Evolutionary conservation across 805 yeast species (phyloP).

Genomic region (Blastobotrys peoriensis): DNA sequence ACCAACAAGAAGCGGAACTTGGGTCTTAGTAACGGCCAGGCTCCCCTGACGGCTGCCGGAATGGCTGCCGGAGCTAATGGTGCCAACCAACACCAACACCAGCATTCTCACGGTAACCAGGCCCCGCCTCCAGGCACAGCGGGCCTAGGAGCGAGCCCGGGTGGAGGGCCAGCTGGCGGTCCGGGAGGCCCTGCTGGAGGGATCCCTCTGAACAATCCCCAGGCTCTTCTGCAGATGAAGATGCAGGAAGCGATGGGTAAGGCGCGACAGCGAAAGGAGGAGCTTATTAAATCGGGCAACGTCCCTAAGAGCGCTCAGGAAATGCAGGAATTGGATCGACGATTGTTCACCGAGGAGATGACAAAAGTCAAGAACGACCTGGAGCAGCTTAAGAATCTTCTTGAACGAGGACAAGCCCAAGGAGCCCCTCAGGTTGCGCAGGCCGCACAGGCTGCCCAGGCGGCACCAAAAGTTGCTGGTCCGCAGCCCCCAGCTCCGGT

Average conservation of each 20-base stretch:
- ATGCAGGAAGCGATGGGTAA: constrained; percentile 15
- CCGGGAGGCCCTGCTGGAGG: constrained; percentile 3
- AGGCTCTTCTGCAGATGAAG: constrained; percentile 7
- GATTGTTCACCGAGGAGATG: constrained; percentile 21
- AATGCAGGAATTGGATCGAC: constrained; percentile 14
- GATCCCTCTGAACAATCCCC: constrained; percentile 7
- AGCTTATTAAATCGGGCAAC: constrained; percentile 12
- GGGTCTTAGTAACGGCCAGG: constrained; percentile 2
- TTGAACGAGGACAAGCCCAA: not conserved
- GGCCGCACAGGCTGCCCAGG: too few relatives aligned
- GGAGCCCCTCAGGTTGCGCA: too few relatives aligned
- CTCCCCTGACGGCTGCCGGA: constrained; percentile 3
- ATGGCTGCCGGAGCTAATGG: constrained; percentile 1
- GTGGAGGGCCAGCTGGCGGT: constrained; percentile 2
- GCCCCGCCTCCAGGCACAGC: not conserved
- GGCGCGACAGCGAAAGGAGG: constrained; percentile 13
- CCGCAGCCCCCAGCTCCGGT: not conserved
- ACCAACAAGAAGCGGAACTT: constrained; percentile 17
- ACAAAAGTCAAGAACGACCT: constrained; percentile 17
- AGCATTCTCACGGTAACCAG: constrained; percentile 2
- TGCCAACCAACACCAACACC: not conserved
- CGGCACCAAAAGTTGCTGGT: too few relatives aligned
- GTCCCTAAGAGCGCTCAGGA: constrained; percentile 16
- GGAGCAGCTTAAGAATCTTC: constrained; percentile 3
- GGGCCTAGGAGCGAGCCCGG: constrained; percentile 1